phyloP scores from a whole-genome alignment of 345 rosid species.

The Hibiscus trionum region DNA sequence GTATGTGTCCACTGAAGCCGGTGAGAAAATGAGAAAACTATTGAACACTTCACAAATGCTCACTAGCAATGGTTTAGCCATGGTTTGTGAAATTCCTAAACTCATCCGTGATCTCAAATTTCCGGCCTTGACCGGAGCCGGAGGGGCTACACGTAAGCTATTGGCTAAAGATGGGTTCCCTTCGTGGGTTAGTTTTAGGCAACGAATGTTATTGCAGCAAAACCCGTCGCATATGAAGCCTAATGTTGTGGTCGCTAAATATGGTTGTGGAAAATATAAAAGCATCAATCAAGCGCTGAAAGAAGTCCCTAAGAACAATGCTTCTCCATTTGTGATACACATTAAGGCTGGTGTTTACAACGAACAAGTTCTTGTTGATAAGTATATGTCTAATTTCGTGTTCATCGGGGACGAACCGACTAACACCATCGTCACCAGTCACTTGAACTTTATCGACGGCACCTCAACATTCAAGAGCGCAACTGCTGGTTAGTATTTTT shows the following conservation, averaged over 20 bases:
- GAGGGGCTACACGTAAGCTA: slow-evolving; percentile 12
- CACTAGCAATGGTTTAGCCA: too few relatives aligned
- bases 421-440: slow-evolving; percentile 56
- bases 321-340: slow-evolving; percentile 38
- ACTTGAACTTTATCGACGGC: slow-evolving; percentile 35
- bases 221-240: slow-evolving; percentile 26
- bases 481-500: slow-evolving; percentile 39
- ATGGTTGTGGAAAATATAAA: slow-evolving; percentile 60
- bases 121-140: too few relatives aligned
- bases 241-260: slow-evolving; percentile 53
- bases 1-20: too few relatives aligned
- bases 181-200: slow-evolving; percentile 34
- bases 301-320: slow-evolving; percentile 29
- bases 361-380: slow-evolving; percentile 38
- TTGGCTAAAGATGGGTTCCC: slow-evolving; percentile 30
- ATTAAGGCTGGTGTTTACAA: slow-evolving; percentile 20
- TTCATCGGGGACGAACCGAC: slow-evolving; percentile 67
- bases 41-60: too few relatives aligned
- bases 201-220: slow-evolving; percentile 27
- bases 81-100: too few relatives aligned
- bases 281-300: slow-evolving; percentile 47
- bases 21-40: too few relatives aligned
- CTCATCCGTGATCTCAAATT: too few relatives aligned
- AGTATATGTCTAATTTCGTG: slow-evolving; percentile 29
- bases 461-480: slow-evolving; percentile 42